Evolutionary conservation across 306 rosid genomes (phyloP), one percentile per base, ranked within the genome.

Genomic region (Datisca glomerata): DNA sequence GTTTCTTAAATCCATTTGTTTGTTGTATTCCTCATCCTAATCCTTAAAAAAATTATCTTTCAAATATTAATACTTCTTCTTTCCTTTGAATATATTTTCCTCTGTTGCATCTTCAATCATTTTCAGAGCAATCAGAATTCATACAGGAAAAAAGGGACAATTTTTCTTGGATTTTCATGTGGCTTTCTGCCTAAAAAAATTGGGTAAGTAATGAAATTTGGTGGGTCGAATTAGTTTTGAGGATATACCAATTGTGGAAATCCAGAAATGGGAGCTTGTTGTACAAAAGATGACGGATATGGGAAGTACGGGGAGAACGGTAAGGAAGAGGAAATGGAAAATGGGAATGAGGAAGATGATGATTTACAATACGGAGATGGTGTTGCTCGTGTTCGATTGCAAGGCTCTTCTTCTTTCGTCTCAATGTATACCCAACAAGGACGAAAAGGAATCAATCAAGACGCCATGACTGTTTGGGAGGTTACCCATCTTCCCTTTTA

Each of bases 391-490:
- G 59, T 80, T 24, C 62, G 81, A 57, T 18, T 75, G 1, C 47
- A 19, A 53, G 92, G 86, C 10, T 72, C 43, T 39, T 80, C 98
- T 16, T 60, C 17, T 15, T 39, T 47, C 55, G 64, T 55, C 4
- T 80, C 96, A 7, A 78, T 91, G 98, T 69, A 63, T 45, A 49
- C 57, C 9, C 93, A 84, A 53, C 86, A 79, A 57, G 98, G 98
- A 36, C 65, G 31, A 47, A 91, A 91, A 54, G 94, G 92, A 31
- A 52, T 78, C 48, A 91, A 91, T 59, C 98, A 91, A 78, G 96
- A 91, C 64, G 46, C 98, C 53, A 70, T 91, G 81, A 64, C 86
- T 1, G 67, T 78, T 66, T 84, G 96, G 93, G 85, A 91, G 96
- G 98, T 91, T 51, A 24, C 39, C n/a, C 42, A 36, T 47, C 27